Evolutionary conservation across 805 yeast genomes (phyloP), one percentile per base, ranked within the genome.

Genomic region (Diddensiella transvaalensis): DNA sequence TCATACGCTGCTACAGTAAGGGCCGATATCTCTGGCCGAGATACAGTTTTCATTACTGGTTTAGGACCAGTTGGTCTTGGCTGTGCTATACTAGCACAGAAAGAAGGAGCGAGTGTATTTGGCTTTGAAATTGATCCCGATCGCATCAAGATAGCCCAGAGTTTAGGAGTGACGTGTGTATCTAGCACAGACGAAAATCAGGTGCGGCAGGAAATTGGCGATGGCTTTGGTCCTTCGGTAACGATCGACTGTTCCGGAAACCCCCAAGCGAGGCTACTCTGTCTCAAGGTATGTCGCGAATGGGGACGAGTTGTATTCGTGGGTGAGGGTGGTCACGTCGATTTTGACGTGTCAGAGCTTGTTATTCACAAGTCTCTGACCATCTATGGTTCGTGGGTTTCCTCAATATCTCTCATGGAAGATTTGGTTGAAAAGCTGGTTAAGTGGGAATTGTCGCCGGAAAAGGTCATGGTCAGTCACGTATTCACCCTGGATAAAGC

Each of bases 41-140:
- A 49, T 21, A 45, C 49, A 11, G 50, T 49, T 4, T 40, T 49
- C 24, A 46, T 49, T 13, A 49, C 53, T 17, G 53, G 53, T 11
- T 42, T 49, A 13, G 53, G 53, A 10, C 53, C 53, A 8, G 53
- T 49, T 4, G 53, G 53, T 8, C 30, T 49, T 24, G 53, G 53
- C 30, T 32, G 37, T 18, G 53, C 51, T 2, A 36, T 49, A 18
- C 47, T 49, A 17, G 53, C 53, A 17, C 37, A 37, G 29, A 46
- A 42, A 22, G 53, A 49, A 26, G 53, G 53, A 21, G 53, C 53
- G 15, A 11, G 11, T 3, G 53, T 49, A 17, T 49, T 17, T 26
- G 53, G 53, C 3, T 40, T 46, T 18, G 53, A 49, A 26, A 46
- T 49, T 15, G 41, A 46, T 18, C 26, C 36, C 8, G 46, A 46